These are phyloP conservation scores for Umbellularia californica DNA, from an alignment of 164 flowering plant species.

Conservation along the genomic window DNA sequence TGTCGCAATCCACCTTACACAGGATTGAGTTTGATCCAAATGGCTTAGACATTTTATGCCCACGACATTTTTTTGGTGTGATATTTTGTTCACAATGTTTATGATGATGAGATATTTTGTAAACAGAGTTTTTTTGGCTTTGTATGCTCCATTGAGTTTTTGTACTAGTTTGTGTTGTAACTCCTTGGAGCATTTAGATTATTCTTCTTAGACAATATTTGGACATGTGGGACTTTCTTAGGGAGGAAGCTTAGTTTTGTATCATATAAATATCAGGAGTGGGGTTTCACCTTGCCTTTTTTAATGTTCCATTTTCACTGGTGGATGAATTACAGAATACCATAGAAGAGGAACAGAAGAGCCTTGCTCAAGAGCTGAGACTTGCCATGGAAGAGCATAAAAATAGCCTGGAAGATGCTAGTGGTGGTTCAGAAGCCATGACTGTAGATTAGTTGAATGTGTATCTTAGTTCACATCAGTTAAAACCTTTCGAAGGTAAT, in stretches of 20 bases:
- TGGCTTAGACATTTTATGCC: too few relatives aligned
- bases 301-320: conserved; percentile 32
- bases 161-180: too few relatives aligned
- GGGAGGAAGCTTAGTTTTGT: neutral
- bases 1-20: too few relatives aligned
- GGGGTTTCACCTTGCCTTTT: neutral
- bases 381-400: conserved; percentile 59
- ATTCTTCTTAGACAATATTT: too few relatives aligned
- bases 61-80: too few relatives aligned
- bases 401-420: conserved; percentile 51
- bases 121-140: too few relatives aligned
- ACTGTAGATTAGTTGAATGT: conserved; percentile 43
- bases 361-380: conserved; percentile 76
- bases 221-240: neutral
- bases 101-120: too few relatives aligned
- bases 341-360: conserved; percentile 91
- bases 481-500: neutral
- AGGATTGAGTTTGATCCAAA: too few relatives aligned
- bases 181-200: too few relatives aligned
- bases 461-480: neutral
- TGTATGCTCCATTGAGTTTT: too few relatives aligned
- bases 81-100: too few relatives aligned
- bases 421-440: conserved; percentile 68
- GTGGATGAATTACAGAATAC: conserved; percentile 96
- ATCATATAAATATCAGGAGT: neutral